Conservation (phyloP, 805 yeast genomes). For the Torulaspora maleeae region DNA sequence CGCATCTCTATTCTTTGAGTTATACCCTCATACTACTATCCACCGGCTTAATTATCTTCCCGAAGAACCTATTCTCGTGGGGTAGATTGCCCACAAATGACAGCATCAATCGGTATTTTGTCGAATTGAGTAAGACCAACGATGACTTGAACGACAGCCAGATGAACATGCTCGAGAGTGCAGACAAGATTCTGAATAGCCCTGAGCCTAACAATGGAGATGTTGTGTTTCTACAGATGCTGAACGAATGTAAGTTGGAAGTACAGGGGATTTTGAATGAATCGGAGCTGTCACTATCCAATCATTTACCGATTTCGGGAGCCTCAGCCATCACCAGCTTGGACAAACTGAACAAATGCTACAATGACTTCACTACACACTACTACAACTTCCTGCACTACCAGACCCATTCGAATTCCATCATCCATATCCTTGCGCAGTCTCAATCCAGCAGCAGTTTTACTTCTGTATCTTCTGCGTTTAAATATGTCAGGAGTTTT, state of each 20-base stretch:
- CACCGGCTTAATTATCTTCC: slow-evolving; percentile 29
- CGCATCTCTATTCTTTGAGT: slow-evolving; percentile 33
- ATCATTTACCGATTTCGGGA: slow-evolving; percentile 7
- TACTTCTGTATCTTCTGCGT: slow-evolving; percentile 11
- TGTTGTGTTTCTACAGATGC: slow-evolving; percentile 22
- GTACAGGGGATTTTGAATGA: slow-evolving; percentile 22
- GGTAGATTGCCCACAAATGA: slow-evolving; percentile 16
- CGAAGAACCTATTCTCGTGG: slow-evolving; percentile 21
- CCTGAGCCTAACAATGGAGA: slow-evolving; percentile 21
- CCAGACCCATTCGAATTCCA: slow-evolving; percentile 24
- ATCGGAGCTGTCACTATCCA: slow-evolving; percentile 14
- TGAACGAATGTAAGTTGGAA: slow-evolving; percentile 29
- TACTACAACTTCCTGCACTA: slow-evolving; percentile 31
- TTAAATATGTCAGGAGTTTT: slow-evolving; percentile 7
- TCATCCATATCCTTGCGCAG: slow-evolving; percentile 29
- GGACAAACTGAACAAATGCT: slow-evolving; percentile 26
- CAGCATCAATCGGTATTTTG: slow-evolving; percentile 23
- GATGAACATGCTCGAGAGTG: slow-evolving; percentile 27
- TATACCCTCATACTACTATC: slow-evolving; percentile 29
- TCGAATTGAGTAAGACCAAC: slow-evolving; percentile 31
- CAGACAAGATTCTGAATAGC: slow-evolving; percentile 23
- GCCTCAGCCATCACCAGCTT: slow-evolving; percentile 12
- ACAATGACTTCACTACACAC: slow-evolving; percentile 29
- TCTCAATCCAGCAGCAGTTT: slow-evolving; percentile 17
- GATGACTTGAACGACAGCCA: slow-evolving; percentile 33